These are phyloP conservation scores for Rhodomyrtus psidioides DNA, from an alignment of 441 rosid species.

Conservation along the genomic window DNA sequence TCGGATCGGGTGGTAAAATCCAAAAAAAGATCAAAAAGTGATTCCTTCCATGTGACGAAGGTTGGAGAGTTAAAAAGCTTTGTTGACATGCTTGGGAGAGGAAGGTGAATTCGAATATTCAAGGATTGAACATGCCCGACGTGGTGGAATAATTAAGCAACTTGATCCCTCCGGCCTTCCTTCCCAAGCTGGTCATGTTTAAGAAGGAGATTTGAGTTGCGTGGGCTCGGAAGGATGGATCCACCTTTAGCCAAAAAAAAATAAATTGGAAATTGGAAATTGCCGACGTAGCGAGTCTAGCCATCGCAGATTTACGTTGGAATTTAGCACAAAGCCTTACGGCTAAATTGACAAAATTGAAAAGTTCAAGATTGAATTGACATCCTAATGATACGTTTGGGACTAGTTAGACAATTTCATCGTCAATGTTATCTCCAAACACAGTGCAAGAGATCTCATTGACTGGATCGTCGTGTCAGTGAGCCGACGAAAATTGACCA, in stretches of 20 bases:
- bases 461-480: rapidly evolving
- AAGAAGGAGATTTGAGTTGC: neutral
- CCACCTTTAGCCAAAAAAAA: neutral
- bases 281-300: no score
- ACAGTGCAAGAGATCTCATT: rapidly evolving
- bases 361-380: neutral
- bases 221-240: neutral
- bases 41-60: neutral
- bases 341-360: neutral
- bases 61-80: neutral
- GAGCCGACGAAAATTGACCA: rapidly evolving
- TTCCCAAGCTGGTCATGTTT: neutral
- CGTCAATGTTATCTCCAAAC: neutral
- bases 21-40: neutral
- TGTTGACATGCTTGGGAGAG: neutral
- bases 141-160: neutral
- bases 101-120: neutral
- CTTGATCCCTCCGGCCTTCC: neutral
- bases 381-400: no score
- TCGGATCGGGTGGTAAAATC: neutral
- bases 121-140: neutral
- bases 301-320: neutral
- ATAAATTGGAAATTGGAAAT: rapidly evolving
- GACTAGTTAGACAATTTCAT: neutral
- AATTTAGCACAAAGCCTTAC: rapidly evolving